A percentile compares a stretch with the other conserved stretches of the same genome.
Conservation (phyloP, 106 monocot species). For the Apostasia shenzhenica region DNA sequence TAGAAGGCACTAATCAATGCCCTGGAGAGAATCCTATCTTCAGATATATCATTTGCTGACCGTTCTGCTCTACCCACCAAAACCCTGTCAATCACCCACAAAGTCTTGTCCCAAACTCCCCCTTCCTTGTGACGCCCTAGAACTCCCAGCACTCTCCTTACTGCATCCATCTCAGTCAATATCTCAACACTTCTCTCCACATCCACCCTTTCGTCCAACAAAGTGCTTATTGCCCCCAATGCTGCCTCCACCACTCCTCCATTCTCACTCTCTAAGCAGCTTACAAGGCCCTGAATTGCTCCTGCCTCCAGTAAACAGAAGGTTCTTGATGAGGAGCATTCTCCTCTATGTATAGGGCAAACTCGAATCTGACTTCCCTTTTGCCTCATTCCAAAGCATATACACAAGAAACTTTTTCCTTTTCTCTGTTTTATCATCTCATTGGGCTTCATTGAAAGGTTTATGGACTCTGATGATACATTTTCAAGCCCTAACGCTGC, state of each 20-base stretch:
- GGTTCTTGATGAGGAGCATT: constrained; percentile 30
- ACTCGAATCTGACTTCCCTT: constrained; percentile 1
- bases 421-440: constrained; percentile 4
- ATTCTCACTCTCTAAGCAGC: constrained; percentile 40
- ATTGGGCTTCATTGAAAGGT: constrained; percentile 21
- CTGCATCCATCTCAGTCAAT: constrained; percentile 17
- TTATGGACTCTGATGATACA: constrained; percentile 32
- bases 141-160: constrained; percentile 26
- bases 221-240: constrained; percentile 42
- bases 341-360: constrained; percentile 52
- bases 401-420: constrained; percentile 10
- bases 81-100: constrained; percentile 61
- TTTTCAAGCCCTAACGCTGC: constrained; percentile 48
- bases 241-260: constrained; percentile 44
- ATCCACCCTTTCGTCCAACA: constrained; percentile 50
- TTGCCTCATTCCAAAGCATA: constrained; percentile 8
- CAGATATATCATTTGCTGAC: constrained; percentile 14
- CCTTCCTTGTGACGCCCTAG: constrained; percentile 29
- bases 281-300: constrained; percentile 38
- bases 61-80: constrained; percentile 27
- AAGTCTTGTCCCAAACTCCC: constrained; percentile 22
- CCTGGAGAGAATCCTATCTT: constrained; percentile 26
- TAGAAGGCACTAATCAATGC: constrained; percentile 34
- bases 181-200: constrained; percentile 26
- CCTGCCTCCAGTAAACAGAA: constrained; percentile 52